Base-by-base conservation (phyloP, 1,139 yeast genomes). In the Tardiomyces blankii region DNA sequence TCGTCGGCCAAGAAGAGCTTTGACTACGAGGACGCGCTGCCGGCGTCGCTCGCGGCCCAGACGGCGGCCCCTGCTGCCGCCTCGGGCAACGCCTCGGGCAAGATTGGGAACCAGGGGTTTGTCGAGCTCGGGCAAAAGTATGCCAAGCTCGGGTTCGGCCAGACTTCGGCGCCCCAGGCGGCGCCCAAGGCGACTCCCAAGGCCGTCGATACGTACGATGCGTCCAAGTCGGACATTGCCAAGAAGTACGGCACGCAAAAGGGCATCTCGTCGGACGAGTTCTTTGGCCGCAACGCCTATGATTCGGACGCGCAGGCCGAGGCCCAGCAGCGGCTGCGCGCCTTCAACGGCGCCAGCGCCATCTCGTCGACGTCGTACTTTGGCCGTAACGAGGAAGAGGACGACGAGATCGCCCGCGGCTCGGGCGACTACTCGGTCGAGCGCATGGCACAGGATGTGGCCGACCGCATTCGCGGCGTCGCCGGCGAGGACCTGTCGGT, bases 261-360 rank as follows among this genome's bases (percentile, higher is more conserved):
- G 73, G 95, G 89, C 46, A 93, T 91, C 53, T 89, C 97, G 0
- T 88, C 96, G 0, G 98, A 93, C 64, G 94, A 88, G 66, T 79
- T 77, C 62, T 91, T 91, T 63, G 96, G 96, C 14, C 80, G 95
- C 59, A 93, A 93, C 39, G 70, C 80, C 42, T 87, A 78, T 60
- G 96, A 87, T 58, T 85, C 85, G 55, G 70, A 71, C 9, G 85
- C 87, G 40, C 83, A 82, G 50, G 74, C 73, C 41, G 96, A 88
- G 65, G 96, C 97, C 3, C 74, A 74, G 52, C 62, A 76, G 25
- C 88, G 93, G 57, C 71, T 91, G 50, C 88, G 82, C 63, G 69
- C 80, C 8, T 93, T 85, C 65, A 77, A 76, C 49, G 94, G 93
- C 44, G 95, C 98, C 1, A 82, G 84, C 43, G 76, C 95, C 3